Conservation (phyloP, 1,139 yeast genomes). For the Yamadazyma siamensis region DNA sequence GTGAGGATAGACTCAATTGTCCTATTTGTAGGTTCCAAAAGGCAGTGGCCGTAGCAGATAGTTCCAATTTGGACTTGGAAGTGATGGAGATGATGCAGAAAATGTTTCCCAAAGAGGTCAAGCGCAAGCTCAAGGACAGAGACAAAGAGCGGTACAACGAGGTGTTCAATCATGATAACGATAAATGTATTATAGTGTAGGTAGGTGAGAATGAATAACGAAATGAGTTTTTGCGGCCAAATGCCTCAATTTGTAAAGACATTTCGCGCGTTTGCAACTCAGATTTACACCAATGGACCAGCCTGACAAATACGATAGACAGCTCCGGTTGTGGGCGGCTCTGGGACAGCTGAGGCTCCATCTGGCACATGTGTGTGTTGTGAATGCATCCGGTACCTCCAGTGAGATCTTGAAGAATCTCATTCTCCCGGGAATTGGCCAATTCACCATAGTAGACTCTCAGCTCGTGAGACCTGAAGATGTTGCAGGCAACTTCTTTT, state of each 20-base stretch:
- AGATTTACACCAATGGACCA: too few species aligned
- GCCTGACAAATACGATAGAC: constrained; percentile 72
- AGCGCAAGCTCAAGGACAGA: constrained; percentile 56
- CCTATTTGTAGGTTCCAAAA: constrained; percentile 59
- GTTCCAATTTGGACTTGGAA: constrained; percentile 54
- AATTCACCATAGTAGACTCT: constrained; percentile 57
- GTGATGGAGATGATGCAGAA: constrained; percentile 51
- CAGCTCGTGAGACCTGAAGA: constrained; percentile 39
- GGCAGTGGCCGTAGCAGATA: constrained; percentile 58
- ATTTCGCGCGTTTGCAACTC: too few species aligned
- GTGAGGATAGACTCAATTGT: constrained; percentile 55
- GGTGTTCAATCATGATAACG: constrained; percentile 19
- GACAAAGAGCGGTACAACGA: constrained; percentile 50
- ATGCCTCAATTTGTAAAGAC: too few species aligned
- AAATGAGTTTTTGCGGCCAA: too few species aligned
- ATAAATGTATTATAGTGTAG: constrained; percentile 26
- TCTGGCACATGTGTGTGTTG: constrained; percentile 55
- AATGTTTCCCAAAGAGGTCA: constrained; percentile 66
- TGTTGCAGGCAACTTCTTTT: constrained; percentile 60
- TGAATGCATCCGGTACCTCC: constrained; percentile 60
- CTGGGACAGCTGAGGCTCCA: constrained; percentile 69
- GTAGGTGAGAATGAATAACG: too few species aligned
- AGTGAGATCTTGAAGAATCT: constrained; percentile 76
- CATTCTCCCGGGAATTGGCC: constrained; percentile 77
- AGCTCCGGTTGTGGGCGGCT: constrained; percentile 81